Evolutionary conservation across 1,139 yeast species (phyloP).

Genomic region (Suhomyces wounanorum): DNA sequence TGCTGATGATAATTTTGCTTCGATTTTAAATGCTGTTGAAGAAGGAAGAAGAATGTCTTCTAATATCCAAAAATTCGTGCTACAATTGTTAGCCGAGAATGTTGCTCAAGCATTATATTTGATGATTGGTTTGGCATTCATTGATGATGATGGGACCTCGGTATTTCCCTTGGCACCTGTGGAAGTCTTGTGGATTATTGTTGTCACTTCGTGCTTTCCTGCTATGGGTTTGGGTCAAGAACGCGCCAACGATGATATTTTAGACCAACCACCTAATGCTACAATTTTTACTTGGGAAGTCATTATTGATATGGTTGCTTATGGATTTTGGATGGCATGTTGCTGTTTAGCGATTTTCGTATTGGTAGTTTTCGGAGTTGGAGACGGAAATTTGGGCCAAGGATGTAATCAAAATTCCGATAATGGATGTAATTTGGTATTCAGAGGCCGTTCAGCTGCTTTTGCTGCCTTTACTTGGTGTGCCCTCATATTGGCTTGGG

Average conservation of each 20-base stretch:
- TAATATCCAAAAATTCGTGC: slow-evolving; percentile 79
- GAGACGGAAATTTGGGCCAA: slow-evolving; percentile 66
- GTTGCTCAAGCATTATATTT: slow-evolving; percentile 76
- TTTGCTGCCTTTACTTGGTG: slow-evolving; percentile 92
- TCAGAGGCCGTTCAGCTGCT: slow-evolving; percentile 77
- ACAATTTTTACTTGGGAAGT: slow-evolving; percentile 72
- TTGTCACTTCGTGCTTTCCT: slow-evolving; percentile 78
- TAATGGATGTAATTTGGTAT: slow-evolving; percentile 59
- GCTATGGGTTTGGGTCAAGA: slow-evolving; percentile 88
- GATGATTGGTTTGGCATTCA: slow-evolving; percentile 71
- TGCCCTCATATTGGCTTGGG: slow-evolving; percentile 86
- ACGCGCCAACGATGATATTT: slow-evolving; percentile 63
- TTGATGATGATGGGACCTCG: slow-evolving; percentile 58
- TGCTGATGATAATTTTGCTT: slow-evolving; percentile 76
- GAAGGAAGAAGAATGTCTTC: slow-evolving; percentile 84
- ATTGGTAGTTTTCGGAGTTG: slow-evolving; percentile 64
- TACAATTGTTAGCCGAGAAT: slow-evolving; percentile 75
- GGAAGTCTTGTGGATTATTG: slow-evolving; percentile 78
- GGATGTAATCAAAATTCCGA: slow-evolving; percentile 54
- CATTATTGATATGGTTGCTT: slow-evolving; percentile 69
- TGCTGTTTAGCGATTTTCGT: slow-evolving; percentile 72
- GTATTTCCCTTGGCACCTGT: slow-evolving; percentile 81
- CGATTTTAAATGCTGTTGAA: slow-evolving; percentile 75
- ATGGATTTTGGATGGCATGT: slow-evolving; percentile 74
- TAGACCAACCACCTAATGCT: slow-evolving; percentile 65